phyloP scores from a whole-genome alignment of 768 basidiomycete genomes.

The Tremella fuciformis region DNA sequence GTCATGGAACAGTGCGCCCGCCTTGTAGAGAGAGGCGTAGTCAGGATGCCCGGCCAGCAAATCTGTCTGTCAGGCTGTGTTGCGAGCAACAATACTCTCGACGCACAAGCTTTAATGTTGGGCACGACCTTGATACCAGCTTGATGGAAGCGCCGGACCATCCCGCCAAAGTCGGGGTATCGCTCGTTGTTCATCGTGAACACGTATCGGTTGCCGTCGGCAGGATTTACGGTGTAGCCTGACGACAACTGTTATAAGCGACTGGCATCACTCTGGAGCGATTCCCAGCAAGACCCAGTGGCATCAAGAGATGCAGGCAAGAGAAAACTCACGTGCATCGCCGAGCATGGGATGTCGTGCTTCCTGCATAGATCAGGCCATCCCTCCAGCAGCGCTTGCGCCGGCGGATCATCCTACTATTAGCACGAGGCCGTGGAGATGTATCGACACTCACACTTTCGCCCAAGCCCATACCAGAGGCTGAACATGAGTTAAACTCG shows the following conservation, averaged over 20 bases:
- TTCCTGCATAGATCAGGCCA: conserved; percentile 49
- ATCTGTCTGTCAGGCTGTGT: conserved; percentile 13
- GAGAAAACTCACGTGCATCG: conserved; percentile 37
- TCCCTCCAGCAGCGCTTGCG: conserved; percentile 42
- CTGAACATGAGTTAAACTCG: neutral
- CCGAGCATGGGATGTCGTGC: conserved; percentile 49
- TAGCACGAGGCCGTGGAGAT: neutral
- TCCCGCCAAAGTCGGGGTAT: conserved; percentile 50
- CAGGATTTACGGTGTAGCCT: conserved; percentile 42
- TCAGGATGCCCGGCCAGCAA: conserved; percentile 42
- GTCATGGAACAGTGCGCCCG: conserved; percentile 45
- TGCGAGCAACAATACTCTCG: no score
- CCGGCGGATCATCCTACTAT: conserved; percentile 37
- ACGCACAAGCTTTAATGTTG: conserved; percentile 47
- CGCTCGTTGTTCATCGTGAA: conserved; percentile 46
- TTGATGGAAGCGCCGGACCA: conserved; percentile 43
- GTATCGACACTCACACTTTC: conserved; percentile 23
- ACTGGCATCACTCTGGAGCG: neutral
- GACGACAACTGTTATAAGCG: conserved; percentile 35
- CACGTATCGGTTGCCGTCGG: conserved; percentile 38
- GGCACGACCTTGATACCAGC: conserved; percentile 49
- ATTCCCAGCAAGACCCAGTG: no score
- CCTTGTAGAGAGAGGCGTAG: conserved; percentile 30
- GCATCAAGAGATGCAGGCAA: neutral
- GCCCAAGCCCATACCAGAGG: conserved; percentile 48